A percentile compares a stretch with the other conserved stretches of the same genome.
Evolutionary conservation across 2,329 filamentous ascomycete genomes (phyloP).

Genomic region (Emmonsia crescens): DNA sequence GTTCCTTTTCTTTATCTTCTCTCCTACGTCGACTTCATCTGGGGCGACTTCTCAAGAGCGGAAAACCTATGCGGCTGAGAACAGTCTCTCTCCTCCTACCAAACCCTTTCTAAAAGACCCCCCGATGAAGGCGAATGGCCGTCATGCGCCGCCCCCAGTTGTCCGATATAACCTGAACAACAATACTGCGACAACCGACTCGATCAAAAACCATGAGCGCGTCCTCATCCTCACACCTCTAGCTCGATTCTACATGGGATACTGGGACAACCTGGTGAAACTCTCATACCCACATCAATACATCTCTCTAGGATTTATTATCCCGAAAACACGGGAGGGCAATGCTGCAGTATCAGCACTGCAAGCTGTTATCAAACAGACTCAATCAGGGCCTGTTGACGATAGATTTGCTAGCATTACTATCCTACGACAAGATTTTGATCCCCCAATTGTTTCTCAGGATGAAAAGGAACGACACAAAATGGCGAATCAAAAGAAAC

Average conservation of each 20-base stretch:
- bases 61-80: conserved; percentile 50
- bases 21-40: conserved; percentile 43
- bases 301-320: conserved; percentile 90
- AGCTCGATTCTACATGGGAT: conserved; percentile 82
- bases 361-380: conserved; percentile 74
- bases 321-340: conserved; percentile 85
- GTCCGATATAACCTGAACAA: conserved; percentile 92
- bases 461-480: conserved; percentile 85
- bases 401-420: conserved; percentile 85
- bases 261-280: conserved; percentile 86
- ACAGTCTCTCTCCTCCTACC: conserved; percentile 62
- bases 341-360: conserved; percentile 74
- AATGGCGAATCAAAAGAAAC: conserved; percentile 74
- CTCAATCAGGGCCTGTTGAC: conserved; percentile 70
- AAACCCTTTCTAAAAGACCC: conserved; percentile 62
- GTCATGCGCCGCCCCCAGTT: conserved; percentile 63
- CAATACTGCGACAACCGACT: conserved; percentile 68
- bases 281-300: conserved; percentile 86
- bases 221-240: conserved; percentile 88
- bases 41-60: conserved; percentile 40
- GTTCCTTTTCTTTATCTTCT: conserved; percentile 54
- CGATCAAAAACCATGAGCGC: conserved; percentile 68
- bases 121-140: conserved; percentile 35
- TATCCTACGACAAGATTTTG: conserved; percentile 91
- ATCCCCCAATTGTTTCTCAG: conserved; percentile 68